phyloP scores from a whole-genome alignment of 306 rosid species.

The Styphnolobium japonicum region DNA sequence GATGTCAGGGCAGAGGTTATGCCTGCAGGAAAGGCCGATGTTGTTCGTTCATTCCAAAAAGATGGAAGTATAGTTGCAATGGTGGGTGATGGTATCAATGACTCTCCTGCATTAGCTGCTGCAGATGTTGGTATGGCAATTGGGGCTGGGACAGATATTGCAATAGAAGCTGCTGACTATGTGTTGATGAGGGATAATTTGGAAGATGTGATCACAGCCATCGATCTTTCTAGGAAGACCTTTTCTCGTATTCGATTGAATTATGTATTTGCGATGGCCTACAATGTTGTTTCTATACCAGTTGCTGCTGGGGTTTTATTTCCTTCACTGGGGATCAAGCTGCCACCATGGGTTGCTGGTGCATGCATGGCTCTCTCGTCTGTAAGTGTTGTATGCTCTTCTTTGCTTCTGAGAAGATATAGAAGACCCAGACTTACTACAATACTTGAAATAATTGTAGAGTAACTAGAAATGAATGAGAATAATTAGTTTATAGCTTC shows the following conservation, averaged over 20 bases:
- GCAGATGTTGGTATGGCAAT: slow-evolving; percentile 88
- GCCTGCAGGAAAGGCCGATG: slow-evolving; percentile 97
- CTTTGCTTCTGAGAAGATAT: slow-evolving; percentile 74
- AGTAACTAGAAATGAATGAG: slow-evolving; percentile 34
- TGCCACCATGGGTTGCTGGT: slow-evolving; percentile 93
- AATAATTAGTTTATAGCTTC: slow-evolving; percentile 11
- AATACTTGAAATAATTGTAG: slow-evolving; percentile 78
- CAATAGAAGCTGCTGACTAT: slow-evolving; percentile 86
- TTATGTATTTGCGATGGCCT: slow-evolving; percentile 86
- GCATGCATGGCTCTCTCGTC: slow-evolving; percentile 94
- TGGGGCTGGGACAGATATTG: slow-evolving; percentile 92
- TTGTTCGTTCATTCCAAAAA: slow-evolving; percentile 60
- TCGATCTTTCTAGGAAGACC: slow-evolving; percentile 80
- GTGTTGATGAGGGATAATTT: slow-evolving; percentile 86
- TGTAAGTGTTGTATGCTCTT: slow-evolving; percentile 82
- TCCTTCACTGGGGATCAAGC: slow-evolving; percentile 61
- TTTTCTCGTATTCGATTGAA: slow-evolving; percentile 70
- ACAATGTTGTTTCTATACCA: slow-evolving; percentile 82
- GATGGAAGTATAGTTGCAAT: slow-evolving; percentile 79
- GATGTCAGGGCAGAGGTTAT: slow-evolving; percentile 84
- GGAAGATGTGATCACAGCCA: slow-evolving; percentile 91
- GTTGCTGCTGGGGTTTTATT: slow-evolving; percentile 75
- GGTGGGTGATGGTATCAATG: slow-evolving; percentile 96
- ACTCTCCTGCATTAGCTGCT: slow-evolving; percentile 88
- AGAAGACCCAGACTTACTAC: slow-evolving; percentile 78